Base-by-base conservation (phyloP, 2,329 filamentous ascomycete species). In the Leptographium flavum region DNA sequence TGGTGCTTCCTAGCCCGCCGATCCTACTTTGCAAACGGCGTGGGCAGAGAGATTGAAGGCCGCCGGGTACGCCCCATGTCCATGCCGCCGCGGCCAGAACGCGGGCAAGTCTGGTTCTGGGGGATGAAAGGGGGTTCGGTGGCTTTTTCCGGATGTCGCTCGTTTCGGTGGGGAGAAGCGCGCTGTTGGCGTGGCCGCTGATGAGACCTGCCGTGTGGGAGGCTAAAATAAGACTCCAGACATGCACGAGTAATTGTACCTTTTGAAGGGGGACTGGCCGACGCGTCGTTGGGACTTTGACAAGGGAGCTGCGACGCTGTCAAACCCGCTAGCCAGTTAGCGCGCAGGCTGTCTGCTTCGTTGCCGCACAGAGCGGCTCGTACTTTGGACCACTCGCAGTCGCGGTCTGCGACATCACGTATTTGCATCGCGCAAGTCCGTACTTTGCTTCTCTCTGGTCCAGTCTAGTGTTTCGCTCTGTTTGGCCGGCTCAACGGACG, bases 101-200 rank as follows among this genome's bases (percentile, higher is more conserved):
- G 21, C 27, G 23, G 8, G 40, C 33, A 42, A 42, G 30, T 42
- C 40, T 42, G 40, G 35, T 42, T 42, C 33, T 35, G 40, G 40
- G 31, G 40, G 14, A 25, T n/a, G 22, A 25, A 6, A 27, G n/a
- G 23, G n/a, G 32, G 15, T 14, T 9, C 6, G 19, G 4, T 37
- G 14, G 4, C 14, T 22, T 21, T 31, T 31, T 31, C 11, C n/a
- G n/a, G n/a, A n/a, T n/a, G n/a, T n/a, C n/a, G n/a, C n/a, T n/a
- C n/a, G n/a, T n/a, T n/a, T n/a, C n/a, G n/a, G n/a, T n/a, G n/a
- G n/a, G n/a, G n/a, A n/a, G n/a, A n/a, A n/a, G n/a, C n/a, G n/a
- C n/a, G n/a, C n/a, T n/a, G n/a, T n/a, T n/a, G n/a, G n/a, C 15
- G 11, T 7, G 21, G 35, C 9, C 19, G 17, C 17, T 21, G 35